Conservation (phyloP, 768 basidiomycete genomes). For the Lentinula sp. region DNA sequence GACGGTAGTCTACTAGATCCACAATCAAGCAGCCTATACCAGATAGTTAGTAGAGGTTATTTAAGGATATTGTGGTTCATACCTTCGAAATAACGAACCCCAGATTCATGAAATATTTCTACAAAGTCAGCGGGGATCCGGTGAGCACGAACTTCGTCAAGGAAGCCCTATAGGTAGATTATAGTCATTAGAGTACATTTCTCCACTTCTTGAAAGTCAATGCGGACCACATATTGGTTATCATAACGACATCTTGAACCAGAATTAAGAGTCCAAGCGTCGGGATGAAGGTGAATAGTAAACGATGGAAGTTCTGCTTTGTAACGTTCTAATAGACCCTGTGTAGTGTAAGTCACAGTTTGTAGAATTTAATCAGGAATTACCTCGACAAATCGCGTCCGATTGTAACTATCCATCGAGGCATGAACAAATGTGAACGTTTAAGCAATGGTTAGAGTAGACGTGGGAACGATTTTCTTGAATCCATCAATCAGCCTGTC, state of each 20-base stretch:
- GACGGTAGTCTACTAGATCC: conserved; percentile 74
- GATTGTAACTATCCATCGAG: conserved; percentile 67
- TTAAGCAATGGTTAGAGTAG: background rate
- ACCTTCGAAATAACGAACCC: conserved; percentile 84
- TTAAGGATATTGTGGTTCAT: conserved; percentile 10
- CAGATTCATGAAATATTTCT: conserved; percentile 68
- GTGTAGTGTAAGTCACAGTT: conserved; percentile 10
- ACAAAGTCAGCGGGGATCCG: conserved; percentile 84
- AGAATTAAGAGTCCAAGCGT: conserved; percentile 79
- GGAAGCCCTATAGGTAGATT: conserved; percentile 45
- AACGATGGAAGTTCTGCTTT: conserved; percentile 63
- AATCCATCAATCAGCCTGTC: background rate
- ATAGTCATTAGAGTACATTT: background rate
- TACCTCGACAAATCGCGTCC: conserved; percentile 50
- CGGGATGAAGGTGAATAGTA: conserved; percentile 69
- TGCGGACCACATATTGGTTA: conserved; percentile 60
- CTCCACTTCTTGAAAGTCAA: background rate
- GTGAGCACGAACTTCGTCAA: conserved; percentile 79
- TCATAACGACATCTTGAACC: conserved; percentile 80
- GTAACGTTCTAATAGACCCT: conserved; percentile 55
- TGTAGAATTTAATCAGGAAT: background rate
- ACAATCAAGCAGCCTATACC: conserved; percentile 76
- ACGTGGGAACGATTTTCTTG: background rate
- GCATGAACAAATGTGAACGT: background rate
- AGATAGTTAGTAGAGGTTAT: conserved; percentile 1